Conservation (phyloP, 2,329 filamentous ascomycete genomes). For the Colletotrichum limetticola region DNA sequence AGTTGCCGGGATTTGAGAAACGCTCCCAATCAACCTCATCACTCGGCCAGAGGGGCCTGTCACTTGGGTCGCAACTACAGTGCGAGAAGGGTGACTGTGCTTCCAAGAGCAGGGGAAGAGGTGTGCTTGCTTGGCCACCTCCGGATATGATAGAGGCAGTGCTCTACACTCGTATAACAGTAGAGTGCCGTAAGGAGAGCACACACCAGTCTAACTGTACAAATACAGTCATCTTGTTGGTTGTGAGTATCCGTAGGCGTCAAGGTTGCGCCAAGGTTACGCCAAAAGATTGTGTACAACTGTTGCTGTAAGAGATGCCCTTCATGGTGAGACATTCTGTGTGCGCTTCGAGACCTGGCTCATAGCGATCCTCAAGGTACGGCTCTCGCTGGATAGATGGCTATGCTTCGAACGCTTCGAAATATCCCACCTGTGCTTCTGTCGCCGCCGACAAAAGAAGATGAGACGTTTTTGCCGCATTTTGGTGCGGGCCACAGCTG, state of each 20-base stretch:
- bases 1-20: conserved; percentile 21
- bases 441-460: not conserved
- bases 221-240: not conserved
- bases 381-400: not conserved
- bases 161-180: not conserved
- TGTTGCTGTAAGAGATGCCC: conserved; percentile 12
- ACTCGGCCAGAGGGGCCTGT: not conserved
- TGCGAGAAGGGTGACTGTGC: conserved; percentile 6
- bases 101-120: not conserved
- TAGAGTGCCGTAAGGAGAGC: not conserved
- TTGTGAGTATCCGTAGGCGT: not conserved
- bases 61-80: conserved; percentile 27
- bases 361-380: not conserved
- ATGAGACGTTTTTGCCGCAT: not conserved
- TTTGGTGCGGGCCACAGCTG: not conserved
- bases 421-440: conserved; percentile 7
- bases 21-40: conserved; percentile 4
- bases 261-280: not conserved
- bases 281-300: not conserved
- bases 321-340: conserved; percentile 28
- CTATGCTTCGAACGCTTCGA: not conserved
- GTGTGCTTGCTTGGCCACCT: conserved; percentile 14
- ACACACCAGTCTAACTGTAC: not conserved
- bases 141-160: not conserved
- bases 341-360: conserved; percentile 2